Evolutionary conservation across 2,329 filamentous ascomycete species (phyloP).

Genomic region (Colletotrichum brevisporum): DNA sequence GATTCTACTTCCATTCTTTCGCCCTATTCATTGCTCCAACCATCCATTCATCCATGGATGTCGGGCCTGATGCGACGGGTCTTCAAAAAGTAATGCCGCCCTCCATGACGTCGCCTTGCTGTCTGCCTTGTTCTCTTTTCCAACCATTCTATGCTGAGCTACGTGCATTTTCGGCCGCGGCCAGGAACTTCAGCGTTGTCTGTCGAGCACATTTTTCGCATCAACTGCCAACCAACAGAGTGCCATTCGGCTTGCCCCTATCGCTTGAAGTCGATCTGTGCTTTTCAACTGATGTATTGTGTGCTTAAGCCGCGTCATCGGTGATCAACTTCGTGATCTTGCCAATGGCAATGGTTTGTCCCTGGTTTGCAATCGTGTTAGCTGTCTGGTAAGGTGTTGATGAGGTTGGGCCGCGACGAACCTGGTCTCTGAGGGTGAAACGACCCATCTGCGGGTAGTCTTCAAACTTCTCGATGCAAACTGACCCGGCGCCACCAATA

Average conservation of each 20-base stretch:
- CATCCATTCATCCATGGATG: too few relatives aligned
- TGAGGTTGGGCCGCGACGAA: constrained; percentile 55
- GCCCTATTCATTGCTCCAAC: too few relatives aligned
- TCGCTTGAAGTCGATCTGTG: constrained; percentile 8
- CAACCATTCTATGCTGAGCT: too few relatives aligned
- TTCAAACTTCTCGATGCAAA: constrained; percentile 95
- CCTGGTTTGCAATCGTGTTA: constrained; percentile 65
- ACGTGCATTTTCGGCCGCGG: neutral
- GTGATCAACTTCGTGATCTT: constrained; percentile 93
- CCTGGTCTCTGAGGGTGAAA: constrained; percentile 91
- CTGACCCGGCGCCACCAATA: constrained; percentile 84
- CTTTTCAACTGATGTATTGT: constrained; percentile 28
- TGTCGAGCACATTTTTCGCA: neutral
- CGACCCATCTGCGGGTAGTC: constrained; percentile 95
- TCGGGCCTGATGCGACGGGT: too few relatives aligned
- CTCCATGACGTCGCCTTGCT: too few relatives aligned
- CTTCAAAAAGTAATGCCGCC: too few relatives aligned
- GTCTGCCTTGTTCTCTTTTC: too few relatives aligned
- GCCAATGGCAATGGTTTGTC: constrained; percentile 99
- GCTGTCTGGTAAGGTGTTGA: constrained; percentile 41
- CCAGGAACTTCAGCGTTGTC: constrained; percentile 14
- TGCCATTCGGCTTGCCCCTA: neutral
- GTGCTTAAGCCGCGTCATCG: constrained; percentile 49
- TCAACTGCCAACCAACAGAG: neutral
- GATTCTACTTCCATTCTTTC: too few relatives aligned